These are phyloP conservation scores for Cladobotryum protrusum DNA, from an alignment of 2,329 filamentous ascomycete species.

Conservation along the genomic window DNA sequence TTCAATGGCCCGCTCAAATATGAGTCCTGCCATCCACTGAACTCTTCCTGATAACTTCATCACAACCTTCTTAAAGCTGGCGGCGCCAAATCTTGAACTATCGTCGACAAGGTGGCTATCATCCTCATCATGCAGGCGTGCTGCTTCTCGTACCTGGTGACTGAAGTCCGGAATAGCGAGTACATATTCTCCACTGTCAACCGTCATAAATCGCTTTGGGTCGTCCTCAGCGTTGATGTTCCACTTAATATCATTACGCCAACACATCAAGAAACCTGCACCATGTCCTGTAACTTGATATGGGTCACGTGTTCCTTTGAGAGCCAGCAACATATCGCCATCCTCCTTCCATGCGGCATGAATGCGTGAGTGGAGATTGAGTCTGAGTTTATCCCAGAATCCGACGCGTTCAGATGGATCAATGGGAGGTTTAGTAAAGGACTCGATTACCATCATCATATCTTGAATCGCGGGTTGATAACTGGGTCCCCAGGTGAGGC, in stretches of 20 bases:
- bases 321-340: slow-evolving; percentile 85
- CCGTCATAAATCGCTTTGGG: slow-evolving; percentile 88
- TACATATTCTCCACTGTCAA: slow-evolving; percentile 92
- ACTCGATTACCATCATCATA: slow-evolving; percentile 99
- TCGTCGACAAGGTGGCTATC: slow-evolving; percentile 58
- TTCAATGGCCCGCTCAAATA: slow-evolving; percentile 80
- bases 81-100: slow-evolving; percentile 65
- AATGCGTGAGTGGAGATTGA: slow-evolving; percentile 89
- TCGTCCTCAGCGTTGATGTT: slow-evolving; percentile 79
- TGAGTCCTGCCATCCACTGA: slow-evolving; percentile 82
- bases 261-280: slow-evolving; percentile 96
- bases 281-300: slow-evolving; percentile 90
- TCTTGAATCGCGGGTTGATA: slow-evolving; percentile 98
- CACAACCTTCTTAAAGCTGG: slow-evolving; percentile 94
- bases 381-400: slow-evolving; percentile 97
- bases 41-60: slow-evolving; percentile 99
- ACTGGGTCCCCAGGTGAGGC: slow-evolving; percentile 94
- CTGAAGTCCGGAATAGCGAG: slow-evolving; percentile 92
- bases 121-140: slow-evolving; percentile 43
- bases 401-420: slow-evolving; percentile 91
- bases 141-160: slow-evolving; percentile 69
- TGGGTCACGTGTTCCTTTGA: slow-evolving; percentile 89
- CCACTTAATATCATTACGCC: slow-evolving; percentile 89
- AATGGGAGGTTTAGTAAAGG: slow-evolving; percentile 90
- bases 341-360: slow-evolving; percentile 89